These are phyloP conservation scores for Imleria badia DNA, from an alignment of 768 basidiomycete species.

Conservation along the genomic window DNA sequence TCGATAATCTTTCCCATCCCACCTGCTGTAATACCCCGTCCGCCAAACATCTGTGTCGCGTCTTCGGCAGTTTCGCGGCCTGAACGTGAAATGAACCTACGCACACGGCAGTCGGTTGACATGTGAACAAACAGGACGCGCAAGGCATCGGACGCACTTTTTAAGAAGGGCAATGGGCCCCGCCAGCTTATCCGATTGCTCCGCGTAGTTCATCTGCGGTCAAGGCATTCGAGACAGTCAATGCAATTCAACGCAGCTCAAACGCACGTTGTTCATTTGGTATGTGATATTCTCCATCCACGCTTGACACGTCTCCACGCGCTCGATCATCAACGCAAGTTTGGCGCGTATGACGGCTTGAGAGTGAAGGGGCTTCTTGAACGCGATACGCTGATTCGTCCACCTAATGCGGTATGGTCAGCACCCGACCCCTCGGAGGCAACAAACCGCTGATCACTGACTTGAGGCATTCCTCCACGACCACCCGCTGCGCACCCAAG, in stretches of 20 bases:
- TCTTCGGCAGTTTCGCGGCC: conserved; percentile 56
- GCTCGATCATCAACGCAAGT: conserved; percentile 86
- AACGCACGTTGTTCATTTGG: conserved; percentile 85
- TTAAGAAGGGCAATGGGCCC: conserved; percentile 88
- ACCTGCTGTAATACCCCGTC: conserved; percentile 80
- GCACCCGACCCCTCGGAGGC: neutral
- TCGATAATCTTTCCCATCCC: conserved; percentile 88
- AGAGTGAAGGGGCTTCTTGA: conserved; percentile 79
- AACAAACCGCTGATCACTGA: conserved; percentile 27
- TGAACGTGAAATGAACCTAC: conserved; percentile 64
- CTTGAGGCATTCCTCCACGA: conserved; percentile 92
- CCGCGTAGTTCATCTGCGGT: conserved; percentile 76
- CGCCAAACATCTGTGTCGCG: conserved; percentile 85
- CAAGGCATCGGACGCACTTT: conserved; percentile 50
- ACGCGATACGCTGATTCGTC: conserved; percentile 86
- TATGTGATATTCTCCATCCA: conserved; percentile 90
- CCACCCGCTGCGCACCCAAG: conserved; percentile 70
- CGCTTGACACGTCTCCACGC: conserved; percentile 80
- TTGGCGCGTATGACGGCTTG: conserved; percentile 89
- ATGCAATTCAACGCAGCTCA: neutral
- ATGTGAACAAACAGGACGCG: neutral
- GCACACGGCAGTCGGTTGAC: conserved; percentile 1
- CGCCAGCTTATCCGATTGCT: conserved; percentile 85
- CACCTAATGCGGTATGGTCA: conserved; percentile 51
- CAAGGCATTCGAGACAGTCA: neutral